These are phyloP conservation scores for Dionaea muscipula DNA, from an alignment of 179 eudicot genomes.

Conservation along the genomic window DNA sequence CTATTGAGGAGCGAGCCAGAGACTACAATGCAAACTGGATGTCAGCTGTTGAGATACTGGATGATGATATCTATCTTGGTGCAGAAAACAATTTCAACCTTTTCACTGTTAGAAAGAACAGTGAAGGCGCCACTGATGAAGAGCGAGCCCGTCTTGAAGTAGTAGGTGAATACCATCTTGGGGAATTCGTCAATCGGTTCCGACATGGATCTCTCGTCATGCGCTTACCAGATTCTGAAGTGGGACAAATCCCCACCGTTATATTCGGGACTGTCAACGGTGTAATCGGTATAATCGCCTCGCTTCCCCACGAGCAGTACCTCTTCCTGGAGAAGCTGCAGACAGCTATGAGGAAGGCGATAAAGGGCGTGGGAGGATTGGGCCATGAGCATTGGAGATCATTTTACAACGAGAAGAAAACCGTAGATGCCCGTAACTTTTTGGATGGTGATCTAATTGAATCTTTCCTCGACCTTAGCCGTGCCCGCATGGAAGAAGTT, in stretches of 20 bases:
- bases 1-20: conserved; percentile 97
- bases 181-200: conserved; percentile 84
- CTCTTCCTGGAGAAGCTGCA: conserved; percentile 78
- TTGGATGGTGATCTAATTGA: conserved; percentile 93
- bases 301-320: conserved; percentile 82
- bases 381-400: conserved; percentile 99
- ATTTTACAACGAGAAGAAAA: conserved; percentile 83
- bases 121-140: conserved; percentile 93
- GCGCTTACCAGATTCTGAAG: conserved; percentile 88
- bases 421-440: conserved; percentile 70
- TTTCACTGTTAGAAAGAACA: conserved; percentile 83
- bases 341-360: conserved; percentile 61
- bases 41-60: conserved; percentile 95
- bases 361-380: conserved; percentile 93
- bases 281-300: conserved; percentile 85
- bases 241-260: conserved; percentile 84
- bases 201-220: conserved; percentile 94
- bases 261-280: conserved; percentile 93
- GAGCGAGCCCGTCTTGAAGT: conserved; percentile 98
- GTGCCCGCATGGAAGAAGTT: conserved; percentile 82
- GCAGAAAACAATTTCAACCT: conserved; percentile 86
- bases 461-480: conserved; percentile 77
- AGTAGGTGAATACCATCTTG: conserved; percentile 93
- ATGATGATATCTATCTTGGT: conserved; percentile 83
- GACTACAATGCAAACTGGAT: conserved; percentile 98